Evolutionary conservation across 1,284 basidiomycete species (phyloP), one percentile per base, ranked within the genome.

Genomic region (Ceratobasidium sp.): DNA sequence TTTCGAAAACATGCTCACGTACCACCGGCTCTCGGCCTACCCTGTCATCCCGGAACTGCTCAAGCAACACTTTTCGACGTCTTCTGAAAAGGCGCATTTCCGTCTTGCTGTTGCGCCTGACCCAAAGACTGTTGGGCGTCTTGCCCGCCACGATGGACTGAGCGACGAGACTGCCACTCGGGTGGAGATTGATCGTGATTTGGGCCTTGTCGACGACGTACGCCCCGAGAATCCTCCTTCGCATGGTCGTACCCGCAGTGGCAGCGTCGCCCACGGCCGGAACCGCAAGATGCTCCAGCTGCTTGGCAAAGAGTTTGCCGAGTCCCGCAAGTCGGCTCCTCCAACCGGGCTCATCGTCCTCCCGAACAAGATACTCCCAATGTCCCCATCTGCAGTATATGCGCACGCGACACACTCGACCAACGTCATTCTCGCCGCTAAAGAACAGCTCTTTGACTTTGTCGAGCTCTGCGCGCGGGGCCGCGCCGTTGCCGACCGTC

Each of bases 291-390:
- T 65, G 73, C 60, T 75, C 8, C 73, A 75, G 30, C 35, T 75
- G 48, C 62, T 75, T 48, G 73, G 73, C 30, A 64, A 66, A 48
- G 73, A 75, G 38, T 64, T 54, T 33, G 73, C 73, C 62, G 73
- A 65, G 44, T 65, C 62, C n/a, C 73, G 50, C 48, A 75, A 75
- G 73, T 33, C 73, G n/a, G 41, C 35, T 52, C 16, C 52, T 27
- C 73, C 73, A 5, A 46, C 62, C 8, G 73, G 60, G 1, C 48
- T 75, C 35, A 75, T 75, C 30, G 73, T 75, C 20, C 60, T 75
- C 44, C 73, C 73, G 16, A 64, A 75, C 73, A 75, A 75, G 73
- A 75, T 75, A 35, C 73, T 75, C n/a, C 73, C 73, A 6, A 52
- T 75, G 73, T 48, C 73, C 16, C 73, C 73, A 12, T 60, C 73